Evolutionary conservation across 2,329 filamentous ascomycete species (phyloP).

Genomic region (Xylaria sp.): DNA sequence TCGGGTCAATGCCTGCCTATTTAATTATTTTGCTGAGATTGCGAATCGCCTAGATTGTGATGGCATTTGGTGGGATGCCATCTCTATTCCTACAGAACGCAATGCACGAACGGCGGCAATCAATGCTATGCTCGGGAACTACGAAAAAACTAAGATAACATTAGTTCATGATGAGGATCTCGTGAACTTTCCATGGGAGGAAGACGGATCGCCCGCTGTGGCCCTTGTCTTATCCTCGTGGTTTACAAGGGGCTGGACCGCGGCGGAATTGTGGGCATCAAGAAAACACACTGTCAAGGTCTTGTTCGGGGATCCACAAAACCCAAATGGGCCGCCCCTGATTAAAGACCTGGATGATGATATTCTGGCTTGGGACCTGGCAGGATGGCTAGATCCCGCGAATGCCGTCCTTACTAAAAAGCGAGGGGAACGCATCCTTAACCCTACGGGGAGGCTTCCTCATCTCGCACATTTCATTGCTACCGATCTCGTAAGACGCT

Average conservation of each 20-base stretch:
- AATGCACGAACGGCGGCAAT: neutral
- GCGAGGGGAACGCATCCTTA: no score
- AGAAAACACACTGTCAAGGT: slow-evolving; percentile 10
- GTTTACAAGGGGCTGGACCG: slow-evolving; percentile 17
- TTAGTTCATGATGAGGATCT: slow-evolving; percentile 11
- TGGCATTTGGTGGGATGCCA: slow-evolving; percentile 13
- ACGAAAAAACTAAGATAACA: neutral
- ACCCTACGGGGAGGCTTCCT: no score
- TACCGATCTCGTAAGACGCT: no score
- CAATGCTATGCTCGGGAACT: neutral
- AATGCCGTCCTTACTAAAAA: no score
- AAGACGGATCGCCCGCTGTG: neutral
- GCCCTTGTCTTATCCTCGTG: slow-evolving; percentile 11
- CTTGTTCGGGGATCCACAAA: slow-evolving; percentile 10
- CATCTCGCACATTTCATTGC: no score
- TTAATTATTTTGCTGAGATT: neutral
- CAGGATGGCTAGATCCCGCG: no score
- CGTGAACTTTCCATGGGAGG: neutral
- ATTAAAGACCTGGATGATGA: slow-evolving; percentile 12
- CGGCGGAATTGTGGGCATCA: slow-evolving; percentile 7
- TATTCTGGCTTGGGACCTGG: no score
- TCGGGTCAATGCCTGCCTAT: neutral
- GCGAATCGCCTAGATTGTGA: neutral
- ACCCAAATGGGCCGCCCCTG: no score
- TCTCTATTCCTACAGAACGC: slow-evolving; percentile 1